Evolutionary conservation across 805 yeast species (phyloP), one percentile per base, ranked within the genome.

Genomic region (Candida odintsovae): DNA sequence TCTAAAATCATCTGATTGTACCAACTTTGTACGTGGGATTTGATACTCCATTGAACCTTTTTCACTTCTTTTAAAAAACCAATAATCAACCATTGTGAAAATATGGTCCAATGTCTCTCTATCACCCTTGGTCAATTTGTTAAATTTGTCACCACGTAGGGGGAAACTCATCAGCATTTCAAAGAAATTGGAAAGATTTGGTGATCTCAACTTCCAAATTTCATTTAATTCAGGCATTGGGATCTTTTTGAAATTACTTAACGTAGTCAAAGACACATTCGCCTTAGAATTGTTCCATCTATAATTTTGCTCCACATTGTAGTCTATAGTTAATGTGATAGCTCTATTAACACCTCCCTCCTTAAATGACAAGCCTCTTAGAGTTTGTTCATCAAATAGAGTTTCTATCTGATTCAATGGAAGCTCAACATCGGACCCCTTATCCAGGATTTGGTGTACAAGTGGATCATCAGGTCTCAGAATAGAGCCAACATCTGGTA

Each of bases 191-290:
- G 45, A 41, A 12, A 49, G 28, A 35, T 41, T 45, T 18, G 50
- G 48, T 13, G 36, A 26, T 20, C 50, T 49, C 31, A 44, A 31
- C 25, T 36, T 46, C 50, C 50, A 49, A 22, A 49, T 46, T 31
- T 46, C 47, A 39, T 49, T 49, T 20, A 49, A 31, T 36, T 49
- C 52, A 18, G 36, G 18, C 6, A 49, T 25, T 11, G 52, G 50
- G 1, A 49, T 41, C 2, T 41, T 29, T 22, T 49, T 49, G 13
- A 49, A 23, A 16, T 49, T 38, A 10, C 22, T 22, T 12, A 49
- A 20, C 3, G 19, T 37, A 11, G 52, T 41, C 9, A 49, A 31
- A 8, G 21, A 21, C 4, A 49, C 18, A 6, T 35, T 12, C 1
- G 19, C 33, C 10, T 23, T 22, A 2, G 47, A 38, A 4, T 36